phyloP scores from a whole-genome alignment of 305 asterid species.

The Rubia peregrina region DNA sequence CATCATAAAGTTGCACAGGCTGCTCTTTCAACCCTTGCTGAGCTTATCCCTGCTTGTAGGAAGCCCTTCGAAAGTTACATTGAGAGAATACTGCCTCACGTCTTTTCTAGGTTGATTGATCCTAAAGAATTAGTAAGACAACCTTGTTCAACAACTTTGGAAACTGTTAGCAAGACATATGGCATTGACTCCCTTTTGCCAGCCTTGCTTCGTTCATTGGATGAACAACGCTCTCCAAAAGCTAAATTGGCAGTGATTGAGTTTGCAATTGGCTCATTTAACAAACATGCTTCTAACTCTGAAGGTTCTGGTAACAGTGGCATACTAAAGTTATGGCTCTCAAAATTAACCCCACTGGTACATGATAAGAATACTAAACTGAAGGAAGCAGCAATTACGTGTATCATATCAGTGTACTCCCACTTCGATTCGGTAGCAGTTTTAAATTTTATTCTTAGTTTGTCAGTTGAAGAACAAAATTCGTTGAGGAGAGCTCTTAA shows the following conservation, averaged over 20 bases:
- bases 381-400: slow-evolving; percentile 91
- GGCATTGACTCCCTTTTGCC: slow-evolving; percentile 89
- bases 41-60: slow-evolving; percentile 90
- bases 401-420: slow-evolving; percentile 81
- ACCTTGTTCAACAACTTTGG: slow-evolving; percentile 89
- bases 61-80: slow-evolving; percentile 95
- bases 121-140: slow-evolving; percentile 97
- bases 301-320: slow-evolving; percentile 88
- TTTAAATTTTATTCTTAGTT: slow-evolving; percentile 75
- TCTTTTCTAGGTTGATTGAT: slow-evolving; percentile 92
- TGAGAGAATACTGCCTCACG: slow-evolving; percentile 98
- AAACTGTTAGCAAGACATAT: slow-evolving; percentile 83
- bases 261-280: slow-evolving; percentile 86
- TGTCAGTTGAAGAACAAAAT: slow-evolving; percentile 95
- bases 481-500: slow-evolving; percentile 91
- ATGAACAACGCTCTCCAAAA: slow-evolving; percentile 98
- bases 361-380: slow-evolving; percentile 89
- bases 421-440: slow-evolving; percentile 77
- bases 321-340: slow-evolving; percentile 92
- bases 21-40: slow-evolving; percentile 95
- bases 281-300: slow-evolving; percentile 69
- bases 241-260: slow-evolving; percentile 97
- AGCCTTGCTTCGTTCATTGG: slow-evolving; percentile 91
- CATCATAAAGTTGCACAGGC: slow-evolving; percentile 99
- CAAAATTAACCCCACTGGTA: slow-evolving; percentile 77